Percentiles rank a stretch among this genome's conserved stretches.
phyloP scores from a whole-genome alignment of 768 basidiomycete species.

The Termitomyces sp. region DNA sequence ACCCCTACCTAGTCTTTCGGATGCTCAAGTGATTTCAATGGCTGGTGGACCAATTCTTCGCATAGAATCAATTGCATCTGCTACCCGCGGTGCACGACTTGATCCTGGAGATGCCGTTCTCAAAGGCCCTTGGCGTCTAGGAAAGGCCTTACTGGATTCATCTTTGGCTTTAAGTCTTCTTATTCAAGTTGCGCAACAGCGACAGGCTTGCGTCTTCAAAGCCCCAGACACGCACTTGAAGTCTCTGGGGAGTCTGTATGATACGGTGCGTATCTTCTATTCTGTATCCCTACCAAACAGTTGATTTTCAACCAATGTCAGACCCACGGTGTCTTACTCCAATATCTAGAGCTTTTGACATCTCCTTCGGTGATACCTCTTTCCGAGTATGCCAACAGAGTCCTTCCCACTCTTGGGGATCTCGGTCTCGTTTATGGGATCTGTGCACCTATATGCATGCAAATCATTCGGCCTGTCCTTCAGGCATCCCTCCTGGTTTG shows the following conservation, averaged over 20 bases:
- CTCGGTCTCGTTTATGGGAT: conserved; percentile 78
- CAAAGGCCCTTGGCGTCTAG: conserved; percentile 66
- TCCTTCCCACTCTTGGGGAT: conserved; percentile 72
- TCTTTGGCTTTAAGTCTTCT: conserved; percentile 83
- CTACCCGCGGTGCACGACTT: conserved; percentile 68
- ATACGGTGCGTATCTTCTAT: conserved; percentile 58
- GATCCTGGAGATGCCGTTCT: conserved; percentile 61
- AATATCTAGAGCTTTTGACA: conserved; percentile 87
- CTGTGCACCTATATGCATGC: conserved; percentile 87
- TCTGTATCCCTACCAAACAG: not conserved
- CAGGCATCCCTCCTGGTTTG: conserved; percentile 59
- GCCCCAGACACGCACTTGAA: conserved; percentile 78
- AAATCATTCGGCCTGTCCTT: conserved; percentile 83
- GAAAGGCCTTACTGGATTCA: conserved; percentile 62
- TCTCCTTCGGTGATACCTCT: conserved; percentile 63
- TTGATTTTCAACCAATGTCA: conserved; percentile 28
- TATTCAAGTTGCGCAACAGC: conserved; percentile 88
- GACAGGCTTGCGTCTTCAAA: conserved; percentile 78
- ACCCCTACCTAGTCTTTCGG: conserved; percentile 84
- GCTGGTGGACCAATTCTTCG: conserved; percentile 86
- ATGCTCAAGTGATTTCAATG: conserved; percentile 86
- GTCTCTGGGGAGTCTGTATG: conserved; percentile 82
- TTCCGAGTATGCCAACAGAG: conserved; percentile 68
- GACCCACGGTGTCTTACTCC: conserved; percentile 90
- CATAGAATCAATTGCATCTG: conserved; percentile 83